phyloP scores from a whole-genome alignment of 176 grass and related monocot species.

The Coix lacrymajobi region DNA sequence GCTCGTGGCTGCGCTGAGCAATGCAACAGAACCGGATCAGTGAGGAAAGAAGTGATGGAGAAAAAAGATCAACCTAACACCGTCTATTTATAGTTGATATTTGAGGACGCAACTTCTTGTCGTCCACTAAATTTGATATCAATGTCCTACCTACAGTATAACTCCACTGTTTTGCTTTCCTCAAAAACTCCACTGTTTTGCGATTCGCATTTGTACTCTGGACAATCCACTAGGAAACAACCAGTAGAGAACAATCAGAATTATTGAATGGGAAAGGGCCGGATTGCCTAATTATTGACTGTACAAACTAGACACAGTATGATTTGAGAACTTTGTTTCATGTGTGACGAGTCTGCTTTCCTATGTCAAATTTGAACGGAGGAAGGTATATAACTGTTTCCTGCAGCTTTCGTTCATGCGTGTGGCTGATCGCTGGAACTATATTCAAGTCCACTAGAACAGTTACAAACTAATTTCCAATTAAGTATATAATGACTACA shows the following conservation, averaged over 20 bases:
- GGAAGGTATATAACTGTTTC: not conserved
- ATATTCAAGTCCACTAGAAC: not conserved
- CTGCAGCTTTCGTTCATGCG: not conserved
- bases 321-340: slow-evolving; percentile 26
- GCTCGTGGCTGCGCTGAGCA: not conserved
- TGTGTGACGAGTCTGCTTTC: slow-evolving; percentile 6
- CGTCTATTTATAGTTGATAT: slow-evolving; percentile 27
- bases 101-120: slow-evolving; percentile 15
- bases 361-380: not conserved
- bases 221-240: slow-evolving; percentile 45
- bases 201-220: slow-evolving; percentile 31
- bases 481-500: not conserved
- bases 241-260: slow-evolving; percentile 29
- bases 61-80: not conserved
- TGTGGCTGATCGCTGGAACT: slow-evolving; percentile 8
- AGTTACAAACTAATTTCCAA: not conserved
- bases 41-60: slow-evolving; percentile 6
- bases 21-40: slow-evolving; percentile 18
- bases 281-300: not conserved
- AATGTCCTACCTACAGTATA: slow-evolving; percentile 32
- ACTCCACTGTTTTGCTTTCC: slow-evolving; percentile 19
- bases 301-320: not conserved
- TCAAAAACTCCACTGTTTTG: slow-evolving; percentile 21
- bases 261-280: slow-evolving; percentile 26
- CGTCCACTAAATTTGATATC: slow-evolving; percentile 49